Evolutionary conservation across 805 yeast genomes (phyloP).

Genomic region (Lachancea meyersii): DNA sequence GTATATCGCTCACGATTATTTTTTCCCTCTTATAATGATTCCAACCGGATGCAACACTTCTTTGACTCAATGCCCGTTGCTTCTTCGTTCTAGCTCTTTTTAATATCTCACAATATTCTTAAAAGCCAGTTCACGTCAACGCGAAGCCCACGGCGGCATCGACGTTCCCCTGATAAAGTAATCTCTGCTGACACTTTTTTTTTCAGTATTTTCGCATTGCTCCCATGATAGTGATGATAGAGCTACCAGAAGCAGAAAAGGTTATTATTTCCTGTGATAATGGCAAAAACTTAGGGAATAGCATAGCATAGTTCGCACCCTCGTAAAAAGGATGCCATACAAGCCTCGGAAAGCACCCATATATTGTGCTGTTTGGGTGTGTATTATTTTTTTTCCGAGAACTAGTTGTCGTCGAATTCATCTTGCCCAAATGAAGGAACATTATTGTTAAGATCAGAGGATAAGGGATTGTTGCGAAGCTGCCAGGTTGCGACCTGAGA

Average conservation of each 20-base stretch:
- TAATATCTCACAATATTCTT: no score
- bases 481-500: slow-evolving; percentile 12
- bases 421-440: slow-evolving; percentile 31
- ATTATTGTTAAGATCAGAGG: not conserved
- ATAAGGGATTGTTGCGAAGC: not conserved
- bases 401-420: slow-evolving; percentile 17
- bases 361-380: no score
- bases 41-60: no score
- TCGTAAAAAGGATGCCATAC: not conserved
- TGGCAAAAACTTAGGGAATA: not conserved
- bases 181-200: not conserved
- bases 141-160: not conserved
- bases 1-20: not conserved
- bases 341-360: not conserved
- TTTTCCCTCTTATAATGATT: not conserved
- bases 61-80: no score
- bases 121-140: no score
- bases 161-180: not conserved
- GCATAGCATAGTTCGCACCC: not conserved
- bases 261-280: not conserved
- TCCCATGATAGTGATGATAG: not conserved
- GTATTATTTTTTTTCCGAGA: not conserved
- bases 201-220: not conserved
- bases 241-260: not conserved
- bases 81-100: no score